Base-by-base conservation (phyloP, 2,329 filamentous ascomycete genomes). In the Mariannaea elegans region DNA sequence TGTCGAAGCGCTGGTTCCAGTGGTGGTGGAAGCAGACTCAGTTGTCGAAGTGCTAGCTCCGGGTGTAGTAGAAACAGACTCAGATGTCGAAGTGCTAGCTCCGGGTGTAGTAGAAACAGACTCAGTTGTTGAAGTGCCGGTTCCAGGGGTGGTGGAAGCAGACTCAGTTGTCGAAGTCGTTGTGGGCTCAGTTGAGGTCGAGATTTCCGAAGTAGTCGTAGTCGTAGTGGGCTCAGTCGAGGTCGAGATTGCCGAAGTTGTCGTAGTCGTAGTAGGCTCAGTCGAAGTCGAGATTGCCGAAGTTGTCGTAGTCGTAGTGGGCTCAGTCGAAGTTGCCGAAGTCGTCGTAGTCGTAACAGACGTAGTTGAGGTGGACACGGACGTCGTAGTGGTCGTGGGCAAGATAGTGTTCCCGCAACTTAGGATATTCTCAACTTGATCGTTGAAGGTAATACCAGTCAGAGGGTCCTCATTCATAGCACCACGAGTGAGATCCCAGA, bases 401-500 rank as follows among this genome's bases (percentile, higher is more conserved):
- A 72, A 67, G 9, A 71, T 66, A 8, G 68, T 55, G 32, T 70
- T 69, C 56, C 77, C 78, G 45, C 75, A 76, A 58, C 70, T 55
- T 45, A 81, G 70, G 9, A 76, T 75, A 39, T 78, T 75, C 23
- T 75, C 63, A 24, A 76, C 72, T 39, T 74, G 68, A 46, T 79
- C 62, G 59, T 77, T 73, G 61, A 76, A 82, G 21, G 62, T 66
- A 67, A 79, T 76, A 42, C 72, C 75, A 16, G 47, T 52, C 3
- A 68, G 21, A 7, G 16, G 39, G 39, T 71, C 61, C 4, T 65
- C 13, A 63, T 80, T 79, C 1, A 49, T 46, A 9, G 65, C 67
- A 19, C 74, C 78, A 7, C 71, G 72, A 27, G 72, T 75, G 21
- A 78, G 73, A 49, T 83, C 81, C 79, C 78, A 82, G 18, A 83